A percentile compares a stretch with the other conserved stretches of the same genome.
phyloP scores from a whole-genome alignment of 1,284 basidiomycete genomes.

The Ganoderma boninense region DNA sequence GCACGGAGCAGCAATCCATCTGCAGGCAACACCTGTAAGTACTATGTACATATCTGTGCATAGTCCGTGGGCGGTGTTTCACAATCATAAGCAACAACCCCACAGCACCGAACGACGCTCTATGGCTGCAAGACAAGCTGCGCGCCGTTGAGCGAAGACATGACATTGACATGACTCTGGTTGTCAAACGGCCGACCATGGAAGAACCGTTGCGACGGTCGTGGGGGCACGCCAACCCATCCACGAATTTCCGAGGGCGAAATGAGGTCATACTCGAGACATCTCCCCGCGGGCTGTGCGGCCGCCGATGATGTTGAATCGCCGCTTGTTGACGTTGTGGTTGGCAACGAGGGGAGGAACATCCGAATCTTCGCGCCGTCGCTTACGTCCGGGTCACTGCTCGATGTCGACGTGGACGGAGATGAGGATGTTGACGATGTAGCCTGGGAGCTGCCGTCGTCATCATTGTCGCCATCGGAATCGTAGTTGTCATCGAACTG shows the following conservation, averaged over 20 bases:
- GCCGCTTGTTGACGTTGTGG: neutral
- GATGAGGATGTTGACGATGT: conserved; percentile 10
- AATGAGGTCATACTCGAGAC: conserved; percentile 32
- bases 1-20: conserved; percentile 5
- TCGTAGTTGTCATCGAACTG: conserved; percentile 15
- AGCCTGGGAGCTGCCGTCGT: neutral
- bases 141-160: conserved; percentile 29
- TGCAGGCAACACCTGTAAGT: neutral
- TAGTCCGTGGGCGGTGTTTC: neutral
- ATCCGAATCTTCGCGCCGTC: conserved; percentile 18
- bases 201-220: conserved; percentile 12
- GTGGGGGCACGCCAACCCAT: conserved; percentile 29
- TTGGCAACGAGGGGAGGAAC: conserved; percentile 19
- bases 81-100: neutral
- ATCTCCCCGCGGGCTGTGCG: conserved; percentile 17
- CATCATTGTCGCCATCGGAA: conserved; percentile 1
- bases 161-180: conserved; percentile 26
- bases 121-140: conserved; percentile 32
- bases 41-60: neutral
- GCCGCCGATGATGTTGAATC: conserved; percentile 6
- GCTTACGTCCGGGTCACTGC: neutral
- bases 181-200: conserved; percentile 2
- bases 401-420: neutral
- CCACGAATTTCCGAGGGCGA: conserved; percentile 30
- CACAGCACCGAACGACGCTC: neutral